Base-by-base conservation (phyloP, 2,329 filamentous ascomycete species). In the Microdochium bolleyi region DNA sequence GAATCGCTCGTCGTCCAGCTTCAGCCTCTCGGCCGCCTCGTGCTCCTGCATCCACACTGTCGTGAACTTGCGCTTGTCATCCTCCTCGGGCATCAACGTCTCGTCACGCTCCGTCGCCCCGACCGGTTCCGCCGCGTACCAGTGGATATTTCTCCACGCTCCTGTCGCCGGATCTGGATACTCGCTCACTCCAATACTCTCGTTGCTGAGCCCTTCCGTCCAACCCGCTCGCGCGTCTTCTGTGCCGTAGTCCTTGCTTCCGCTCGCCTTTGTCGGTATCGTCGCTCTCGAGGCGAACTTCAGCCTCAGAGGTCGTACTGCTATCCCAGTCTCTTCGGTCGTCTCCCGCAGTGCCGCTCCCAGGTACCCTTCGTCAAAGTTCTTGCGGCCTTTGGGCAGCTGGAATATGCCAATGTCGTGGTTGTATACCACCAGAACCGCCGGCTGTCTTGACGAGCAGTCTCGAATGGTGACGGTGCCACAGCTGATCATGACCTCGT, bases 351-450 rank as follows among this genome's bases (percentile, higher is more conserved):
- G 55, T 13, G 74, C 75, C 0, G 74, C 66, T 2, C 61, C 62
- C 24, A 70, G 66, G 32, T 74, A 62, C 55, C 65, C 66, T 56
- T 78, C 74, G 52, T 66, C 68, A 46, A 78, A 70, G 58, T 76
- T 71, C 60, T 75, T 75, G 55, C 73, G 69, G 49, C 75, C 74
- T 59, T 77, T 77, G 49, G 74, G 74, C 7, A 77, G 65, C 61
- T 77, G 73, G 58, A 66, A 72, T 55, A 75, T 71, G 19, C 66
- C 64, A 54, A 72, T 69, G 48, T 65, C 65, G 24, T 62, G 66
- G 61, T 77, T 75, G 60, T 66, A 72, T 21, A 78, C 62, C 37
- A 75, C 60, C 27, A 76, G 64, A 4, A 77, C 65, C 52, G 67
- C 69, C 25, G 63, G 63, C 13, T 21, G 50, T 14, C 50, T 30